Conservation (phyloP, 1,284 basidiomycete genomes). For the Ganoderma multipileum region DNA sequence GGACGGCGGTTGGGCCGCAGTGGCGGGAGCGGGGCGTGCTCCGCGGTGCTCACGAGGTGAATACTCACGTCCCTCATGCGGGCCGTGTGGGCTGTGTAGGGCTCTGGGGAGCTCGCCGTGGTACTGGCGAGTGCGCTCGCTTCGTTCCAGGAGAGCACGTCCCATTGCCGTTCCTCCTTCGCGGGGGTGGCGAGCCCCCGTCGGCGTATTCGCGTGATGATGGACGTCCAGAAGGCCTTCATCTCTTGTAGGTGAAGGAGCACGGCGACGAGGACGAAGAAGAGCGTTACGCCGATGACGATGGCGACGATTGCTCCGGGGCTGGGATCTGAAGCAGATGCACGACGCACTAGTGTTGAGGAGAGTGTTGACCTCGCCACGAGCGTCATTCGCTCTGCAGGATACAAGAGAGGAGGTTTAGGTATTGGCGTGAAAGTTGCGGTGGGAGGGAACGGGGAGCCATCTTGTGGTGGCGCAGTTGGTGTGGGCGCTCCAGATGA, state of each 20-base stretch:
- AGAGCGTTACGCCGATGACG: not conserved
- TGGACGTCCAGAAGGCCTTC: not conserved
- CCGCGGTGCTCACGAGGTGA: constrained; percentile 1
- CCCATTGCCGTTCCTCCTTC: constrained; percentile 8
- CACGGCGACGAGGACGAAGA: constrained; percentile 1
- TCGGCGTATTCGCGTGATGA: not conserved
- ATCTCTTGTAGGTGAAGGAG: not conserved
- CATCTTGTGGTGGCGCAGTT: constrained; percentile 5
- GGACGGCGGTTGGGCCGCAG: constrained; percentile 6
- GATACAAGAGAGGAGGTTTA: not conserved
- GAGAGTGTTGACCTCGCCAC: not conserved
- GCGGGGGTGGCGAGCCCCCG: constrained; percentile 1
- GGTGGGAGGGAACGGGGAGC: not conserved
- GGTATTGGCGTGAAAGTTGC: not conserved
- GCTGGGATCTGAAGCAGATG: constrained; percentile 1
- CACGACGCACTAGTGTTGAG: not conserved
- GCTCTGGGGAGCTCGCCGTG: not conserved
- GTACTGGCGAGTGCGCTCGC: constrained; percentile 2
- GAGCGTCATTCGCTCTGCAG: not conserved
- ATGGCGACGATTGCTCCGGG: not conserved
- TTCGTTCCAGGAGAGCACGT: not conserved
- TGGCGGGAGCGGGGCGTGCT: constrained; percentile 1
- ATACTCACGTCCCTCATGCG: constrained; percentile 7
- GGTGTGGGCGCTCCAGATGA: not conserved
- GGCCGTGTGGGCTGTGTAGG: not conserved